Base-by-base conservation (phyloP, 2,329 filamentous ascomycete genomes). In the Cladosporium cucumerinum region DNA sequence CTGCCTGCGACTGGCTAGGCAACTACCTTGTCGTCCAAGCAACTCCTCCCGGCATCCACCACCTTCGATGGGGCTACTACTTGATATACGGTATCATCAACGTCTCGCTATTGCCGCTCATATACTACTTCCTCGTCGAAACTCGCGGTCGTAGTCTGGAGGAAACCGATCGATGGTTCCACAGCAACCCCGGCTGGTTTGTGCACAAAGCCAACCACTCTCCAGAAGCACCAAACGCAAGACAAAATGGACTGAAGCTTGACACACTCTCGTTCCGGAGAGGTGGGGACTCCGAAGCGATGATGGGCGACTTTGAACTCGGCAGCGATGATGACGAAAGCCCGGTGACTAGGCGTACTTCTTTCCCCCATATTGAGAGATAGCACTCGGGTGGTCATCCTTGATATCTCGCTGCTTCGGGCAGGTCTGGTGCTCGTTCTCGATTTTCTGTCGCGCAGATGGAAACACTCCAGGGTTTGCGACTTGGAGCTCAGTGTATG, bases 81-180 rank as follows among this genome's bases (percentile, higher is more conserved):
- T 68, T 72, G n/a, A 72, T 73, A 46, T 72, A 69, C 61, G 66
- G 66, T 12, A 21, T 68, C 43, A 57, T 70, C 52, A 73, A 73
- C 52, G 65, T 66, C 3, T 54, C 74, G 39, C 84, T 84, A 75
- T 80, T 85, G 54, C 82, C 83, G 18, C 79, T 84, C 72, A 49
- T 92, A 5, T 89, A 89, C 48, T 85, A 86, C 1, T 7, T 82
- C 0, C 93, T 89, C 23, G 71, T 72, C 7, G 70, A 73, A 43
- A 72, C 70, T 0, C 59, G 63, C 16, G 68, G 68, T 5, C 59
- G 66, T 1, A 66, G 67, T 18, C 66, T 72, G 7, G 71, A 72
- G 48, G 65, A 70, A 51, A 71, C 69, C 1, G 71, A 72, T 58
- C 63, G 61, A 11, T 69, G 68, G 68, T 71, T 71, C 63, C 67